Evolutionary conservation across 2,329 filamentous ascomycete species (phyloP), one percentile per base, ranked within the genome.

Genomic region (Diaporthe sp.): DNA sequence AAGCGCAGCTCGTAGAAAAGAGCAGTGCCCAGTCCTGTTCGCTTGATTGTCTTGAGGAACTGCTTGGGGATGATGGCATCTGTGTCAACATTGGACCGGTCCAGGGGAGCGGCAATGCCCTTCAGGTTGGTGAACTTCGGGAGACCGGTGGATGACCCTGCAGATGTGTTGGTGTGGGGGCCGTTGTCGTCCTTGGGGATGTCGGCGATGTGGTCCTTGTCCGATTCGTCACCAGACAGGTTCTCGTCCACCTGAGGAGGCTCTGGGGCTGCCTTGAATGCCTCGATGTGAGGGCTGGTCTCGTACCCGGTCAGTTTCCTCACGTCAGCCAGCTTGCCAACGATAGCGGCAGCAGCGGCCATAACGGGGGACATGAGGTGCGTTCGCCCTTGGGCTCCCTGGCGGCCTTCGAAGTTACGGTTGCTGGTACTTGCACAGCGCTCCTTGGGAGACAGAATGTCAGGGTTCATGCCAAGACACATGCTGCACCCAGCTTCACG

Each of bases 31-130:
- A 99, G 94, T 78, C 97, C 97, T 2, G 96, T 98, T 75, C 97
- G 95, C 90, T 98, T 98, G 87, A 98, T 98, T 55, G 97, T 99
- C 89, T 98, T 99, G 78, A 99, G 91, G 88, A 98, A 99, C 84
- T 99, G 97, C 87, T 99, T 99, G 78, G 97, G 97, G 79, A 99
- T 99, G 85, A 98, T 98, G 82, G 96, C 96, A 81, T 99, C 97
- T n/a, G 97, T 99, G 87, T 99, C 97, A 80, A 98, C 92, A 84
- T 99, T 99, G 79, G 94, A 89, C 80, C 94, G 92, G 77, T 98
- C 94, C 85, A 99, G 87, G 3, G 95, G 95, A 15, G 96, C 97
- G 1, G 95, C 95, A 78, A 96, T 93, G 75, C 96, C 97, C 86
- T 94, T 96, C 79, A 97, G 91, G 62, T 92, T 90, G 34, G 91